Conservation (phyloP, 352 stramenopile species). For the Pythium dissimile region DNA sequence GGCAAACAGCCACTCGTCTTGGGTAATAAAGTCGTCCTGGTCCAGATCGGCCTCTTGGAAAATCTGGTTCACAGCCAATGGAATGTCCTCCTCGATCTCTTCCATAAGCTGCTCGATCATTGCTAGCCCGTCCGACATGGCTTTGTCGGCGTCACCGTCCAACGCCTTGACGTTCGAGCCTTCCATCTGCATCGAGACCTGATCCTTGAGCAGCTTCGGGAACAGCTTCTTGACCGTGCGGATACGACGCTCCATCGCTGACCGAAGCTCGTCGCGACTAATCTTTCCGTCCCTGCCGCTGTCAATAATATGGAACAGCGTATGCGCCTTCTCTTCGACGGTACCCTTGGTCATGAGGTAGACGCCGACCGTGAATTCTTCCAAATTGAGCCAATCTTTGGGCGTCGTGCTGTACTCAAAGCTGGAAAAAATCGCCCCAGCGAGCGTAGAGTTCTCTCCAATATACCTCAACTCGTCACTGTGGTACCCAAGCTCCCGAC, state of each 20-base stretch:
- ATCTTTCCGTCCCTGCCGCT: conserved; percentile 63
- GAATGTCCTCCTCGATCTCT: conserved; percentile 80
- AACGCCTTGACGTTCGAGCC: conserved; percentile 36
- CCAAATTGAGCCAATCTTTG: conserved; percentile 67
- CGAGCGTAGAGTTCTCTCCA: conserved; percentile 54
- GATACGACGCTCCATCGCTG: conserved; percentile 66
- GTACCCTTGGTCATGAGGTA: conserved; percentile 82
- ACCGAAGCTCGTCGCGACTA: conserved; percentile 68
- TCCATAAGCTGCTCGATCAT: conserved; percentile 69
- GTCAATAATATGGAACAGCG: conserved; percentile 74
- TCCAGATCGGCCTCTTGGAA: conserved; percentile 75
- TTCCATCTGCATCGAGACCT: conserved; percentile 64
- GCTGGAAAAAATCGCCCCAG: conserved; percentile 71
- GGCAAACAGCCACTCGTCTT: conserved; percentile 80
- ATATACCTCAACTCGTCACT: conserved; percentile 65
- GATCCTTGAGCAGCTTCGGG: conserved; percentile 64
- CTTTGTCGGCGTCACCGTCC: conserved; percentile 38
- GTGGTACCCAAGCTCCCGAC: conserved; percentile 46
- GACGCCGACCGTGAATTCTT: conserved; percentile 79
- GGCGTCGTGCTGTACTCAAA: conserved; percentile 48
- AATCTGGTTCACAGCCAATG: conserved; percentile 80
- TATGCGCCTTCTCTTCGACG: conserved; percentile 76
- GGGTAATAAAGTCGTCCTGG: conserved; percentile 73
- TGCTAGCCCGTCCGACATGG: conserved; percentile 46
- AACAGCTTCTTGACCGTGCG: conserved; percentile 73